Evolutionary conservation across 1,284 basidiomycete genomes (phyloP).

Genomic region (Amylostereum areolatum): DNA sequence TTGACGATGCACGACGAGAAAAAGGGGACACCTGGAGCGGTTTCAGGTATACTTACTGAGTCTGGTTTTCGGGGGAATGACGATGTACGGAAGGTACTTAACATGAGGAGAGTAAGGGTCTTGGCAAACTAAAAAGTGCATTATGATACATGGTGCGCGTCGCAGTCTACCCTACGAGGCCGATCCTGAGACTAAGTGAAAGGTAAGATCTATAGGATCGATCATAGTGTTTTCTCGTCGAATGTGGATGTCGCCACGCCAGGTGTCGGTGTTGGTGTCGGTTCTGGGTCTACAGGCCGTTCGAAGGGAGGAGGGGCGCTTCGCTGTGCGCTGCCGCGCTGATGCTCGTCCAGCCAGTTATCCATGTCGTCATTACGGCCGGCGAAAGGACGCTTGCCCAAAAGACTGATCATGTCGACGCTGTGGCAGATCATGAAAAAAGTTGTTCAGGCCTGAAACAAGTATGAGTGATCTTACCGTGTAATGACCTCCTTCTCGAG

Average conservation of each 20-base stretch:
- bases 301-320: constrained; percentile 56
- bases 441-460: background rate
- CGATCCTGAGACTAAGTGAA: no score
- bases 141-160: no score
- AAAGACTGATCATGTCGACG: constrained; percentile 83
- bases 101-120: no score
- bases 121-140: no score
- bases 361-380: constrained; percentile 87
- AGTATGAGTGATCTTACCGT: constrained; percentile 42
- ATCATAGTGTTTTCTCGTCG: constrained; percentile 19
- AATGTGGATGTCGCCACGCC: constrained; percentile 40
- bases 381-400: constrained; percentile 82
- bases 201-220: no score
- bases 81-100: background rate
- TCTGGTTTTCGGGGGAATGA: background rate
- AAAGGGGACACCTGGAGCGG: constrained; percentile 46
- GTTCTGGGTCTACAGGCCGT: constrained; percentile 20
- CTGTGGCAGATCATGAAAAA: constrained; percentile 23
- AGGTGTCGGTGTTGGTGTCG: constrained; percentile 39
- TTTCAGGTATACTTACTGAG: constrained; percentile 33
- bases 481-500: constrained; percentile 95
- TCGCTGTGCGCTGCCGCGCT: constrained; percentile 35
- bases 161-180: no score
- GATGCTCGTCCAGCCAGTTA: constrained; percentile 81
- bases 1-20: constrained; percentile 32